Evolutionary conservation across 257 asterid genomes (phyloP).

Genomic region (Jacaranda copaia): DNA sequence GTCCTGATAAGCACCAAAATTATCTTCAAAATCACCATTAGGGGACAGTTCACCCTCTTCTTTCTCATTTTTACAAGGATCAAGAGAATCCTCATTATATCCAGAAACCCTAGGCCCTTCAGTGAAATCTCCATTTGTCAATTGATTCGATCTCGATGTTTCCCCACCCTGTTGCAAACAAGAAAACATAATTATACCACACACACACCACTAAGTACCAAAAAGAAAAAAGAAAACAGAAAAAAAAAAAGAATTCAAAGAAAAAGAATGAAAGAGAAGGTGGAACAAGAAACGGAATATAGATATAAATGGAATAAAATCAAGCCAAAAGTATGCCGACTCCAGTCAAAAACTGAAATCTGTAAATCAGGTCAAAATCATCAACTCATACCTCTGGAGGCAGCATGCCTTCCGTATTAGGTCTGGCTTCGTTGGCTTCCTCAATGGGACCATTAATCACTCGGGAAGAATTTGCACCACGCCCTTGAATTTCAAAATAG

Average conservation of each 20-base stretch:
- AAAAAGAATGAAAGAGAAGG: constrained; percentile 7
- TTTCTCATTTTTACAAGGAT: constrained; percentile 82
- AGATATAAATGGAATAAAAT: not conserved
- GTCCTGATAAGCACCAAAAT: constrained; percentile 65
- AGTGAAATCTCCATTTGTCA: constrained; percentile 57
- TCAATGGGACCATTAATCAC: constrained; percentile 57
- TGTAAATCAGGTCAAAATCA: constrained; percentile 22
- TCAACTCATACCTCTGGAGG: constrained; percentile 64
- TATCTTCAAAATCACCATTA: constrained; percentile 80
- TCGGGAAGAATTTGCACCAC: constrained; percentile 49
- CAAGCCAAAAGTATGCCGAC: constrained; percentile 4
- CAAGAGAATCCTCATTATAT: constrained; percentile 53
- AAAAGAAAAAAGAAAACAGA: not conserved
- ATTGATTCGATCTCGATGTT: constrained; percentile 49
- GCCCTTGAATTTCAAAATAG: constrained; percentile 54
- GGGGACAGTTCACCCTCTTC: constrained; percentile 97
- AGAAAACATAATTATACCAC: constrained; percentile 28
- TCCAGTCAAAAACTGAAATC: constrained; percentile 25
- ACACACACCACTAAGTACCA: not conserved
- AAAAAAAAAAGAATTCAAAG: not conserved
- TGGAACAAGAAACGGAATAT: not conserved
- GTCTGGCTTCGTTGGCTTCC: constrained; percentile 54
- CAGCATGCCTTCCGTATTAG: constrained; percentile 52
- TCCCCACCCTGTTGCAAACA: constrained; percentile 57
- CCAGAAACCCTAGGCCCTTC: constrained; percentile 59